Percentiles rank a stretch among this genome's conserved stretches.
Conservation (phyloP, 2,329 filamentous ascomycete genomes). For the Magnaporthiopsis rhizophila region DNA sequence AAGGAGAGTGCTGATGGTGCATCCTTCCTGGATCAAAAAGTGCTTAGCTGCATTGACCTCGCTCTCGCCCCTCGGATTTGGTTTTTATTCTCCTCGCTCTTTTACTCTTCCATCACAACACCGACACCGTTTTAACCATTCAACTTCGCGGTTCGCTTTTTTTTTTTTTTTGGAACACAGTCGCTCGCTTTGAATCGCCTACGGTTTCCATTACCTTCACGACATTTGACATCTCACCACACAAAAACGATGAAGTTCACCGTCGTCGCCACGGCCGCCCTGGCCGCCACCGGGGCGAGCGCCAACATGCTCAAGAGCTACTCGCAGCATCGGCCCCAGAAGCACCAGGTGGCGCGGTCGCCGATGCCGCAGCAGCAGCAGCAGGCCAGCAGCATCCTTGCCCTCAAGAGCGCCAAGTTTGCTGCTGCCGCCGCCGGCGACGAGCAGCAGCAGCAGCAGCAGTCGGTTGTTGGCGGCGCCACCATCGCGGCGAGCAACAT, state of each 20-base stretch:
- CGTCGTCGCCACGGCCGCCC: neutral
- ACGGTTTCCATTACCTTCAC: neutral
- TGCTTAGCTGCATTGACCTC: neutral
- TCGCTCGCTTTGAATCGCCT: neutral
- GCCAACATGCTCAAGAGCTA: slow-evolving; percentile 1
- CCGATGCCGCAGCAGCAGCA: neutral
- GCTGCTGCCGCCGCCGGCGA: neutral
- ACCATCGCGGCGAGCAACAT: neutral
- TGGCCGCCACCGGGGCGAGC: slow-evolving; percentile 1
- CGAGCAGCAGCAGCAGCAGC: neutral
- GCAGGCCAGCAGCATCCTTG: neutral
- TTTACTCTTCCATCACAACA: too few relatives aligned
- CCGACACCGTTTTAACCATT: too few relatives aligned
- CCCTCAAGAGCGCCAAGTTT: neutral
- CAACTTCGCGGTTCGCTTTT: neutral
- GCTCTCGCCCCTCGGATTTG: neutral
- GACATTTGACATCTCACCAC: neutral
- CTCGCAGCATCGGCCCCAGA: slow-evolving; percentile 1
- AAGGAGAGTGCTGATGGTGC: neutral
- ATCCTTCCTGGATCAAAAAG: neutral
- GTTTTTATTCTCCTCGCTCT: too few relatives aligned
- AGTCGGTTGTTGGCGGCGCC: slow-evolving; percentile 4
- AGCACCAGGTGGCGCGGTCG: neutral
- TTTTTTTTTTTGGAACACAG: neutral
- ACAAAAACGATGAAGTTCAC: slow-evolving; percentile 1